phyloP scores from a whole-genome alignment of 495 filamentous ascomycete genomes.

The Trichodelitschia bisporula region DNA sequence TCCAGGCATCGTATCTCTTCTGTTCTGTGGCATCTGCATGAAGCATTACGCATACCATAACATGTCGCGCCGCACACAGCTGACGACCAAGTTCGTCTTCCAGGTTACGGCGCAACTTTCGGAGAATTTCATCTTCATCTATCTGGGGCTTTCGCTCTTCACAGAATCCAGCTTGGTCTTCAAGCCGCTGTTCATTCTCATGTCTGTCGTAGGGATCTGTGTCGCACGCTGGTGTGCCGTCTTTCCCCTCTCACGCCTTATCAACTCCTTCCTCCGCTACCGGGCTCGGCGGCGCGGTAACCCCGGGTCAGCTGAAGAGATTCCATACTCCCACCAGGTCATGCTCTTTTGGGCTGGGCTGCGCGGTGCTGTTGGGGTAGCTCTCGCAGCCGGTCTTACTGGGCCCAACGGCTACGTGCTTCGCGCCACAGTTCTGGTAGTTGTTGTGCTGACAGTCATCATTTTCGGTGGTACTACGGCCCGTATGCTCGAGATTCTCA shows the following conservation, averaged over 20 bases:
- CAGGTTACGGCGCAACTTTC: slow-evolving; percentile 83
- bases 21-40: slow-evolving; percentile 94
- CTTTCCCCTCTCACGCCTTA: slow-evolving; percentile 69
- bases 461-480: slow-evolving; percentile 96
- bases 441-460: slow-evolving; percentile 92
- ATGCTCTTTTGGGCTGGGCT: slow-evolving; percentile 98
- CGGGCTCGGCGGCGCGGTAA: slow-evolving; percentile 54
- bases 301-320: slow-evolving; percentile 54
- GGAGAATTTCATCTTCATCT: slow-evolving; percentile 99
- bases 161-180: slow-evolving; percentile 70
- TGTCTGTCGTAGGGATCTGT: slow-evolving; percentile 79
- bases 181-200: slow-evolving; percentile 86
- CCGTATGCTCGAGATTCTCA: slow-evolving; percentile 92
- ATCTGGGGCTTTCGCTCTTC: slow-evolving; percentile 80
- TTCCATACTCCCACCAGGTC: slow-evolving; percentile 79
- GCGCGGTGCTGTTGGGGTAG: slow-evolving; percentile 87
- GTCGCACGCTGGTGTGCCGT: slow-evolving; percentile 77
- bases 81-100: slow-evolving; percentile 96
- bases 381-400: slow-evolving; percentile 67
- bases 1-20: slow-evolving; percentile 77
- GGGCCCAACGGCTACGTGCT: slow-evolving; percentile 57
- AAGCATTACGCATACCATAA: slow-evolving; percentile 99
- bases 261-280: slow-evolving; percentile 88
- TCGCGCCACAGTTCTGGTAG: slow-evolving; percentile 80
- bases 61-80: slow-evolving; percentile 91